Base-by-base conservation (phyloP, 108 stramenopile species). In the Fistulifera solaris region DNA sequence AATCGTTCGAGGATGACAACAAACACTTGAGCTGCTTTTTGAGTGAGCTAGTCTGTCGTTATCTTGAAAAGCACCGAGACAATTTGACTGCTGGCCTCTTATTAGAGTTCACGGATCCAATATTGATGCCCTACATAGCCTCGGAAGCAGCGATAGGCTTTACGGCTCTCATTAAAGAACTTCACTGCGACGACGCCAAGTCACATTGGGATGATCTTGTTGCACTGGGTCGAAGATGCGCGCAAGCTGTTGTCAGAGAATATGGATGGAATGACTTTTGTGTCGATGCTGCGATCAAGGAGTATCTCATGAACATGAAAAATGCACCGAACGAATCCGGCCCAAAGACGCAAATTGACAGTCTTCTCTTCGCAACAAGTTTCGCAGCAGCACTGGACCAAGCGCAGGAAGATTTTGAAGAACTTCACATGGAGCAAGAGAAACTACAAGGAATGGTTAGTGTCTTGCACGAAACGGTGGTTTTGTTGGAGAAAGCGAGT, bases 201-300 rank as follows among this genome's bases (percentile, higher is more conserved):
- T 60, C 59, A 12, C 56, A 74, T 28, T 74, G 66, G 66, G 50
- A 44, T 27, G 50, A 55, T n/a, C 42, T 74, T 10, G 48, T 64
- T 5, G 38, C 38, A 5, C 63, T 74, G n/a, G 63, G 62, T 48
- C 57, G 53, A n/a, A 52, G 67, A 2, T 74, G 72, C 55, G 66
- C 72, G 2, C 52, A 56, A 46, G 48, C 67, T 24, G 67, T 74
- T 7, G 72, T 74, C 23, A 38, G 41, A 23, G 72, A 74, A 42
- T 74, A 74, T 42, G 72, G 67, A 12, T 74, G 72, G 72, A 68
- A 56, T 25, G 72, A 74, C 38, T 74, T 74, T 39, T 58, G 62
- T 26, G 67, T 74, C 0, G 14, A 24, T 15, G 58, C 62, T 15
- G 72, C 72, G 17, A 14, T 74, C 18, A 58, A 74, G 11, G 72